Evolutionary conservation across 306 rosid genomes (phyloP).

Genomic region (Alnus glutinosa): DNA sequence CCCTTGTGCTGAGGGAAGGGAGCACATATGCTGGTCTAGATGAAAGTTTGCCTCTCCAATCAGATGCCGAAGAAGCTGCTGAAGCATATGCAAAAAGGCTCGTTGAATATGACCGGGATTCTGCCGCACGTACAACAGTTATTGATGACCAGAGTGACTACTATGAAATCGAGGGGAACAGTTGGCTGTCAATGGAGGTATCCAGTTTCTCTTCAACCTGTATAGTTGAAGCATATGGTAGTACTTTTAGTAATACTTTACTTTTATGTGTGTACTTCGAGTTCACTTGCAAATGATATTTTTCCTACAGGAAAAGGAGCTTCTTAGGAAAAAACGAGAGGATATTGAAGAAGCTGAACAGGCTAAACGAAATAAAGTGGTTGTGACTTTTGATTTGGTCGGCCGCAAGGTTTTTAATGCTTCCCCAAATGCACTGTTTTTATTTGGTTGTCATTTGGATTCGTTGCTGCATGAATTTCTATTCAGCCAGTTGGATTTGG

Average conservation of each 20-base stretch:
- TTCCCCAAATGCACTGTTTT: conserved; percentile 20
- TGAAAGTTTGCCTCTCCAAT: conserved; percentile 57
- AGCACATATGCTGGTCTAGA: conserved; percentile 91
- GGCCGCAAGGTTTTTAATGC: conserved; percentile 80
- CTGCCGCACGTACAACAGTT: conserved; percentile 96
- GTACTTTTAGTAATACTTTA: background rate
- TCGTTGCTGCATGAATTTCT: conserved; percentile 18
- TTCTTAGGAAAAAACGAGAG: conserved; percentile 78
- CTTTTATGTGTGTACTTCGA: background rate
- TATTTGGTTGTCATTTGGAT: conserved; percentile 21
- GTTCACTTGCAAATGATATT: conserved; percentile 10
- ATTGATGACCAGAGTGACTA: conserved; percentile 98
- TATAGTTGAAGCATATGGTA: conserved; percentile 1
- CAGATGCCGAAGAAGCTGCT: conserved; percentile 79
- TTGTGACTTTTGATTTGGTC: conserved; percentile 89
- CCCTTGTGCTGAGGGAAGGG: conserved; percentile 86
- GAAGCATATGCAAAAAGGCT: conserved; percentile 95
- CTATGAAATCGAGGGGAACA: conserved; percentile 91
- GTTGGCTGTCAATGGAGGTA: conserved; percentile 93
- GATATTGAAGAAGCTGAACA: conserved; percentile 89
- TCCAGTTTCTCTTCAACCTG: conserved; percentile 15
- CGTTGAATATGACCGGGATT: conserved; percentile 81
- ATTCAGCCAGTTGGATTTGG: conserved; percentile 6
- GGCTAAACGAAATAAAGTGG: conserved; percentile 78
- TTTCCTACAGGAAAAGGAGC: conserved; percentile 72